Percentiles rank a stretch among this genome's conserved stretches.
Evolutionary conservation across 306 rosid species (phyloP).

Genomic region (Quercus rubra): DNA sequence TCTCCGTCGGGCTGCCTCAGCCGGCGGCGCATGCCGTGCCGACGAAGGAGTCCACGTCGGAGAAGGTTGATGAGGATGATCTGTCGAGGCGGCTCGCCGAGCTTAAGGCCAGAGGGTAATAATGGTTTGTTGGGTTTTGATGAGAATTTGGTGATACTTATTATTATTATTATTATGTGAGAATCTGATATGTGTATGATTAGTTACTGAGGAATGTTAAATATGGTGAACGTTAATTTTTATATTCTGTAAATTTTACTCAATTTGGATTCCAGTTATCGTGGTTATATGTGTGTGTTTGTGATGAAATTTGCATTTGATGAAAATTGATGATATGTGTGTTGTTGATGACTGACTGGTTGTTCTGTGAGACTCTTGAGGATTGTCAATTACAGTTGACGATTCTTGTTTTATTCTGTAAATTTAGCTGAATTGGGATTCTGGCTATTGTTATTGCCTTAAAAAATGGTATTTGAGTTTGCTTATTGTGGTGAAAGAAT

Average conservation of each 20-base stretch:
- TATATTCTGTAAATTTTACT: too few relatives aligned
- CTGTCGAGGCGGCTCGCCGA: slow-evolving; percentile 86
- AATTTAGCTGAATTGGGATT: neutral
- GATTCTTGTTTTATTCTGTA: neutral
- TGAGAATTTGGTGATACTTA: neutral
- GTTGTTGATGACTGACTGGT: too few relatives aligned
- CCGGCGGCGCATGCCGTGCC: slow-evolving; percentile 88
- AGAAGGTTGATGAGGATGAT: slow-evolving; percentile 83
- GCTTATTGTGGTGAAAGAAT: neutral
- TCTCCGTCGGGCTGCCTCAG: slow-evolving; percentile 89
- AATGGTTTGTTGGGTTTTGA: neutral
- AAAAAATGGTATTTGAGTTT: neutral
- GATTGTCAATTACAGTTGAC: too few relatives aligned
- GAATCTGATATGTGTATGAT: neutral
- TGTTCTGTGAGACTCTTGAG: too few relatives aligned
- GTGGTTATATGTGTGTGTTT: too few relatives aligned
- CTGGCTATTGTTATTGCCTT: neutral
- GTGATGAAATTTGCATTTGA: too few relatives aligned
- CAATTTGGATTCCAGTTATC: too few relatives aligned
- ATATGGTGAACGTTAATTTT: too few relatives aligned
- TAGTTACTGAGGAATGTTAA: too few relatives aligned
- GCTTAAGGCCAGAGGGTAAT: slow-evolving; percentile 93
- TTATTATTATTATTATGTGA: neutral
- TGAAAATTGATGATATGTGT: too few relatives aligned
- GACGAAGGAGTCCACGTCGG: slow-evolving; percentile 52